Conservation (phyloP, 495 filamentous ascomycete genomes). For the Podospora comata region DNA sequence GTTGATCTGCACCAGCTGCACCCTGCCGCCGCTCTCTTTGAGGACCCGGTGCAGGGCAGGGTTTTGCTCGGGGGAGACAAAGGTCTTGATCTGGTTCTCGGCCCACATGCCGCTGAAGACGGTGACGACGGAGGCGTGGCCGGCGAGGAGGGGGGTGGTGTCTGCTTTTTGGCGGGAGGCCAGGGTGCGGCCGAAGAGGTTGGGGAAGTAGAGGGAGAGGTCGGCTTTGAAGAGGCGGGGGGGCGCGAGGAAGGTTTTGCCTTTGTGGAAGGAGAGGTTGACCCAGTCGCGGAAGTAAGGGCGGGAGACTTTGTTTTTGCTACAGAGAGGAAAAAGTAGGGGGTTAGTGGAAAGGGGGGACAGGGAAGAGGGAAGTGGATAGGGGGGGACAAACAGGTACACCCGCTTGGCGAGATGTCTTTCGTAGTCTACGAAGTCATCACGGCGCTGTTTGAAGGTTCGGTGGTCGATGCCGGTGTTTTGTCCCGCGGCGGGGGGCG, state of each 20-base stretch:
- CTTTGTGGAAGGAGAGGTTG: slow-evolving; percentile 73
- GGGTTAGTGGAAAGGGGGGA: background rate
- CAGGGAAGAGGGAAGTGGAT: background rate
- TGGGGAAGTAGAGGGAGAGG: slow-evolving; percentile 86
- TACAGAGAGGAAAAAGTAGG: slow-evolving; percentile 17
- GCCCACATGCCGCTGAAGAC: slow-evolving; percentile 83
- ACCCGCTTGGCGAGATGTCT: slow-evolving; percentile 71
- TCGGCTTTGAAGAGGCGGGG: slow-evolving; percentile 70
- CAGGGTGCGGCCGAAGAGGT: slow-evolving; percentile 76
- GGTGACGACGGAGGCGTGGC: slow-evolving; percentile 71
- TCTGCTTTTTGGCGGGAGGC: slow-evolving; percentile 45
- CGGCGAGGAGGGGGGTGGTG: slow-evolving; percentile 69
- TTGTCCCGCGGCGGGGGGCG: slow-evolving; percentile 70
- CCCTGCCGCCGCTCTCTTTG: slow-evolving; percentile 41
- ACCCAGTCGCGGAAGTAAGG: slow-evolving; percentile 94
- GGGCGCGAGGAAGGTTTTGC: slow-evolving; percentile 85
- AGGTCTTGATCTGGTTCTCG: slow-evolving; percentile 71
- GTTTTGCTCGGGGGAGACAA: slow-evolving; percentile 61
- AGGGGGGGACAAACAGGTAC: slow-evolving; percentile 55
- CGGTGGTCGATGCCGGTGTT: slow-evolving; percentile 75
- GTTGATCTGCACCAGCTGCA: slow-evolving; percentile 81
- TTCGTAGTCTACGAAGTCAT: slow-evolving; percentile 81
- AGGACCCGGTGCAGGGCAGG: slow-evolving; percentile 58
- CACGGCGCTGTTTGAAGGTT: slow-evolving; percentile 62
- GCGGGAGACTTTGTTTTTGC: slow-evolving; percentile 59